Evolutionary conservation across 2,329 filamentous ascomycete species (phyloP), one percentile per base, ranked within the genome.

Genomic region (Colletotrichum eleusines): DNA sequence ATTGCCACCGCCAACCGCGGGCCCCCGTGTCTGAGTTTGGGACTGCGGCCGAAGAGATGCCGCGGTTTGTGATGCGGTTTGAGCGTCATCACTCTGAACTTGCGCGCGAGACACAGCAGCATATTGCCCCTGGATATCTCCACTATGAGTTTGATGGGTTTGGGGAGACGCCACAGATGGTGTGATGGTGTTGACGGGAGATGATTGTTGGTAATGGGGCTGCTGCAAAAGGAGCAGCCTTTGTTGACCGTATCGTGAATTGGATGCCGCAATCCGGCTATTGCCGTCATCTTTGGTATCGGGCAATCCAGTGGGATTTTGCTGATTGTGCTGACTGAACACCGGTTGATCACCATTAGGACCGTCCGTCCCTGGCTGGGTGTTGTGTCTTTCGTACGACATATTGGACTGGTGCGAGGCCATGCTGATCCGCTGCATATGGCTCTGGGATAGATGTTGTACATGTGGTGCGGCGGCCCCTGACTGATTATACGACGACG

Each of bases 401-500:
- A 54, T 33, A 28, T 54, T 59, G 46, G 71, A 67, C 31, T 61
- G 67, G 20, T 71, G 38, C n/a, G 71, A 71, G 6, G 68, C 58
- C 16, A 38, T 38, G 46, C 67, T 71, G 12, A 67, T 58, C 12
- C 63, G 28, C 7, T 72, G 60, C 14, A 20, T 38, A 20, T 67
- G 68, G 46, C 60, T 46, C 9, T 63, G 59, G 6, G 51, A 33
- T 23, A 64, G 31, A 31, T 62, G 63, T 53, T 71, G 72, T 33
- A 62, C 55, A 54, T 66, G 72, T 35, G 48, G 6, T 42, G 48
- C 18, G n/a, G 63, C 44, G 23, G 62, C 35, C n/a, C 51, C 42
- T 35, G 53, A 16, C 14, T 62, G 63, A 33, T n/a, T 65, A 33
- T 70, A 59, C 40, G 46, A 35, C 14, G 63, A 60, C 23, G 38